Evolutionary conservation across 495 filamentous ascomycete species (phyloP).

Genomic region (Cenococcum geophilum): DNA sequence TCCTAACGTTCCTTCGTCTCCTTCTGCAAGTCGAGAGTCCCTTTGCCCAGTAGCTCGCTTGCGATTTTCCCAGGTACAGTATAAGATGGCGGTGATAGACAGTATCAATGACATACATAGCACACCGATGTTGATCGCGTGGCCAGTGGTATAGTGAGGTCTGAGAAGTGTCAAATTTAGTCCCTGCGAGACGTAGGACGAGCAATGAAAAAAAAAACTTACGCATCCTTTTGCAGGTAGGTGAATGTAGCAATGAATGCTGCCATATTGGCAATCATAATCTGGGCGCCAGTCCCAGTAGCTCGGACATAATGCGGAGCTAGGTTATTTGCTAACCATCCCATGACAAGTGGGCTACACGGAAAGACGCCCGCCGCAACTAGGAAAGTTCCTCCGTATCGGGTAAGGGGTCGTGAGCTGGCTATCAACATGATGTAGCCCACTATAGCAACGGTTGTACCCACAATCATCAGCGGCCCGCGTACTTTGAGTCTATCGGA

Average conservation of each 20-base stretch:
- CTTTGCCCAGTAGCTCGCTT: slow-evolving; percentile 42
- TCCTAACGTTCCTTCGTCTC: slow-evolving; percentile 36
- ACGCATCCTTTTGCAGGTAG: slow-evolving; percentile 45
- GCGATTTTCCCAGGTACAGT: slow-evolving; percentile 46
- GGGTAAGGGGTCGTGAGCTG: slow-evolving; percentile 51
- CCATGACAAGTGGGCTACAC: slow-evolving; percentile 78
- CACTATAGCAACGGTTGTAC: slow-evolving; percentile 62
- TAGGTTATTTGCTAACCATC: slow-evolving; percentile 85
- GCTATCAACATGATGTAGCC: slow-evolving; percentile 77
- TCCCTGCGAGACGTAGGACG: neutral
- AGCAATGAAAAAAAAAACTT: slow-evolving; percentile 24
- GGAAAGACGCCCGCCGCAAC: slow-evolving; percentile 89
- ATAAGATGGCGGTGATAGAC: slow-evolving; percentile 36
- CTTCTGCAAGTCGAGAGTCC: slow-evolving; percentile 39
- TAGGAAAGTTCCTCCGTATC: slow-evolving; percentile 80
- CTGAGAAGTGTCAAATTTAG: slow-evolving; percentile 19
- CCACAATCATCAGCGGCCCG: slow-evolving; percentile 73
- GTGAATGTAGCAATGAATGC: slow-evolving; percentile 51
- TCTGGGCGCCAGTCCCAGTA: slow-evolving; percentile 44
- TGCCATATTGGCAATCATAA: slow-evolving; percentile 45
- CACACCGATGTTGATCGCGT: slow-evolving; percentile 45
- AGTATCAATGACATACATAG: slow-evolving; percentile 40
- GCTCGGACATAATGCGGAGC: slow-evolving; percentile 51
- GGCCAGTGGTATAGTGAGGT: slow-evolving; percentile 43
- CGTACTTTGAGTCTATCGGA: slow-evolving; percentile 72